Conservation (phyloP, 208 protist genomes). For the Angomonas deanei region DNA sequence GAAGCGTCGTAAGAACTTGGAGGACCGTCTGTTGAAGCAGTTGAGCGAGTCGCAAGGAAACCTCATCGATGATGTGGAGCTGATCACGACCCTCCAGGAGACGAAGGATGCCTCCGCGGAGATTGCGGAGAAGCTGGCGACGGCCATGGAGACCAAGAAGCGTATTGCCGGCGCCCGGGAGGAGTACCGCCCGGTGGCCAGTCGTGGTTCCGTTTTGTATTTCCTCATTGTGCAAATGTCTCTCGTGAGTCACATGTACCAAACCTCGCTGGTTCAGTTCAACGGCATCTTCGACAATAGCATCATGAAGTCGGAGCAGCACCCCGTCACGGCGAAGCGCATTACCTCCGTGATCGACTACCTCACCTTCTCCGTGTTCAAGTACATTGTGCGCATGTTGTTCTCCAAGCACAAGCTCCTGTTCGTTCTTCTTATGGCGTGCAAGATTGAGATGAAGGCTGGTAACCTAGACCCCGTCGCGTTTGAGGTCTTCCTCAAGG, state of each 20-base stretch:
- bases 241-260: constrained; percentile 97
- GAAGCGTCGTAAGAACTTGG: constrained; percentile 91
- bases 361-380: constrained; percentile 92
- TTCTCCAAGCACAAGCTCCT: constrained; percentile 97
- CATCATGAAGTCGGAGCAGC: constrained; percentile 88
- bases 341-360: constrained; percentile 96
- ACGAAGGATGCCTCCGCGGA: constrained; percentile 97
- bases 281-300: constrained; percentile 94
- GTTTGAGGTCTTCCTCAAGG: constrained; percentile 94
- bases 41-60: constrained; percentile 93
- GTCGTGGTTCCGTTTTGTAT: constrained; percentile 96
- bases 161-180: constrained; percentile 95
- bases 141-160: constrained; percentile 93
- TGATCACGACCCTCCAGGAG: constrained; percentile 95
- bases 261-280: constrained; percentile 97
- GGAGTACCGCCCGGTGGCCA: constrained; percentile 96
- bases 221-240: constrained; percentile 98
- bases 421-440: constrained; percentile 94
- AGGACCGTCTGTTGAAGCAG: constrained; percentile 93
- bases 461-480: constrained; percentile 65
- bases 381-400: constrained; percentile 95
- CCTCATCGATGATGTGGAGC: constrained; percentile 90
- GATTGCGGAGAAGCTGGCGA: constrained; percentile 95
- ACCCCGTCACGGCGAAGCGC: constrained; percentile 90
- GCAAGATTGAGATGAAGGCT: constrained; percentile 94